These are phyloP conservation scores for Termitomyces sp. DNA, from an alignment of 768 basidiomycete species.

Conservation along the genomic window DNA sequence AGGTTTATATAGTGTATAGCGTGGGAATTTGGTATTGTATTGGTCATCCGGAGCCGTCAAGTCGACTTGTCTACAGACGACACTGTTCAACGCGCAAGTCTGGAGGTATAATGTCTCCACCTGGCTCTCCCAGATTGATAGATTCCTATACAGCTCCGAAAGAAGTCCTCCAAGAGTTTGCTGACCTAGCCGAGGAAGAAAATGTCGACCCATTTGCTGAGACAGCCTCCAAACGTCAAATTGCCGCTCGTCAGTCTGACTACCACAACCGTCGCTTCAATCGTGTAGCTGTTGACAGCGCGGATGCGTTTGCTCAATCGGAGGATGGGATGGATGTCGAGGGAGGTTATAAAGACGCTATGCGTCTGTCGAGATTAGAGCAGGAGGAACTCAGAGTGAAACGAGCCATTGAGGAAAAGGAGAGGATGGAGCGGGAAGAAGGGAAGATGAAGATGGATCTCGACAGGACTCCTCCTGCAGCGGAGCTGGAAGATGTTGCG, in stretches of 20 bases:
- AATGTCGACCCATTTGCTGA: conserved; percentile 89
- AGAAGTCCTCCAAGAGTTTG: conserved; percentile 92
- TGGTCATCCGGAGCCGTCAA: conserved; percentile 25
- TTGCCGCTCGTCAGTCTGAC: conserved; percentile 89
- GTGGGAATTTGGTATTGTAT: conserved; percentile 30
- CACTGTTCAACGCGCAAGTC: conserved; percentile 11
- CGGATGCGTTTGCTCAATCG: conserved; percentile 69
- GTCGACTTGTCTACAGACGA: not conserved
- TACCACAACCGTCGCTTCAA: conserved; percentile 92
- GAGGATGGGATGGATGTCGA: conserved; percentile 71
- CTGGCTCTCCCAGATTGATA: conserved; percentile 67
- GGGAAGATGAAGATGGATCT: conserved; percentile 78
- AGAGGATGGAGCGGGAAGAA: conserved; percentile 72
- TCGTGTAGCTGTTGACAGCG: conserved; percentile 77
- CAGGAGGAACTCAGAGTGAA: conserved; percentile 87
- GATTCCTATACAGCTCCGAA: conserved; percentile 93
- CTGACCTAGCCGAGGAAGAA: conserved; percentile 91
- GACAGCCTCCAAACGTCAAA: conserved; percentile 90
- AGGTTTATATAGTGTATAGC: conserved; percentile 15
- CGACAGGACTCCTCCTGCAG: conserved; percentile 88
- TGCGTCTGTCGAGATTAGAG: conserved; percentile 88
- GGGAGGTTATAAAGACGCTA: conserved; percentile 94
- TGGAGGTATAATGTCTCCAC: conserved; percentile 53
- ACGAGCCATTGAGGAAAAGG: conserved; percentile 85
- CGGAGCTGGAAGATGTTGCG: conserved; percentile 71